phyloP scores from a whole-genome alignment of 306 rosid species.

The Castanea sativa region DNA sequence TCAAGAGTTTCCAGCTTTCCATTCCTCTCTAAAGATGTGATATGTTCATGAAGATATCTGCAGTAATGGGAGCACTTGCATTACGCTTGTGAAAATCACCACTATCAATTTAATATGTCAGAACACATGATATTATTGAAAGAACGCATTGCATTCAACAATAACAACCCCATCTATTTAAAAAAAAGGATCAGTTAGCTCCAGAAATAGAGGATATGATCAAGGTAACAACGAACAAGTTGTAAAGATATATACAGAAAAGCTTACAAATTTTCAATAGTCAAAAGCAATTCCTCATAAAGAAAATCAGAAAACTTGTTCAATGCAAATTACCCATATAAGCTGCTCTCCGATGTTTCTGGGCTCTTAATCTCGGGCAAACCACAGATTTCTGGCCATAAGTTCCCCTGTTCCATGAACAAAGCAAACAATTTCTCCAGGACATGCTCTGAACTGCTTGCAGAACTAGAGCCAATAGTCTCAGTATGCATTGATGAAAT shows the following conservation, averaged over 20 bases:
- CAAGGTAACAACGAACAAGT: not conserved
- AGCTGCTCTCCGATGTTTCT: conserved; percentile 60
- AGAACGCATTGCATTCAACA: not conserved
- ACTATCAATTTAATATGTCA: conserved; percentile 11
- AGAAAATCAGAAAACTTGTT: conserved; percentile 1
- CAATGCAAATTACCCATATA: conserved; percentile 62
- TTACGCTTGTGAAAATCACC: conserved; percentile 9
- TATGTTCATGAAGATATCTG: conserved; percentile 87
- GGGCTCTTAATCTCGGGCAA: conserved; percentile 75
- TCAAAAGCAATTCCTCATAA: not conserved
- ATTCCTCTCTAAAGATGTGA: conserved; percentile 61
- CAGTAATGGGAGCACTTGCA: conserved; percentile 24
- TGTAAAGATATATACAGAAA: not conserved
- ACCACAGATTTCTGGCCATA: conserved; percentile 92
- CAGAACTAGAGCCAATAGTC: conserved; percentile 41
- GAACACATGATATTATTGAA: conserved; percentile 4
- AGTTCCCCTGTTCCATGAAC: conserved; percentile 91
- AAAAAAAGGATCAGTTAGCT: not conserved
- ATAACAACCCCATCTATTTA: not conserved
- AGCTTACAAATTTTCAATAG: not conserved
- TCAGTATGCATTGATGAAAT: conserved; percentile 52
- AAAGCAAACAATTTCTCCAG: conserved; percentile 80
- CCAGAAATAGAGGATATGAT: not conserved
- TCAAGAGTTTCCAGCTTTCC: conserved; percentile 85
- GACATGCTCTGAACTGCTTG: conserved; percentile 57